Percentiles rank a stretch among this genome's conserved stretches.
Conservation (phyloP, 805 yeast genomes). For the Pichia paraexigua region DNA sequence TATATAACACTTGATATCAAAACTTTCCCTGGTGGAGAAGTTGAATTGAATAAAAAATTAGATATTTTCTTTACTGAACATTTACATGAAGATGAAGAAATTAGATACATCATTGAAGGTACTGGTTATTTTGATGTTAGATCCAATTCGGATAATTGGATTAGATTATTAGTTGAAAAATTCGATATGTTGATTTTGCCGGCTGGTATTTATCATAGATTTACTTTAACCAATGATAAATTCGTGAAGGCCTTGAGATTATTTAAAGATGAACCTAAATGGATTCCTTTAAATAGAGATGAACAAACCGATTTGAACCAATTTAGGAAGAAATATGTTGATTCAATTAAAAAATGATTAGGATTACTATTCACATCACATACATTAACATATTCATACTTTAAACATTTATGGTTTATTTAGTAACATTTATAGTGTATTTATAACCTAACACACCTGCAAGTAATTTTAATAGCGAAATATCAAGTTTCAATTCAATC, state of each 20-base stretch:
- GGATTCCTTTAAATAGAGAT: constrained; percentile 74
- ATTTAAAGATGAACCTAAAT: constrained; percentile 92
- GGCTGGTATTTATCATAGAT: constrained; percentile 91
- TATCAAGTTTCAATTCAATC: not conserved
- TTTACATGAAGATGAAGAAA: constrained; percentile 95
- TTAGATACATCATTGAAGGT: constrained; percentile 82
- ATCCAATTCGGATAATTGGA: constrained; percentile 55
- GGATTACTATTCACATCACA: too few species aligned
- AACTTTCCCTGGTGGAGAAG: constrained; percentile 54
- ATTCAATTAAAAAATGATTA: constrained; percentile 15
- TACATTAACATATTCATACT: too few species aligned
- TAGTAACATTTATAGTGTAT: too few species aligned
- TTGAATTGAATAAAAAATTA: constrained; percentile 55
- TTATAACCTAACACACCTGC: too few species aligned
- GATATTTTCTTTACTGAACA: constrained; percentile 74
- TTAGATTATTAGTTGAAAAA: constrained; percentile 55
- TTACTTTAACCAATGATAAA: constrained; percentile 60
- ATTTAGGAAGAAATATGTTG: constrained; percentile 40
- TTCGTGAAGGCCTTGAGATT: constrained; percentile 72
- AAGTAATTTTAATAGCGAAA: not conserved
- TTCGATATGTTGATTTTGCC: constrained; percentile 74
- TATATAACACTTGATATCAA: constrained; percentile 50
- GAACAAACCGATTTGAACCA: constrained; percentile 31
- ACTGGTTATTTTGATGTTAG: constrained; percentile 89
- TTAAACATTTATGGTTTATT: too few species aligned